Evolutionary conservation across 345 rosid species (phyloP).

Genomic region (Clarkia xantiana): DNA sequence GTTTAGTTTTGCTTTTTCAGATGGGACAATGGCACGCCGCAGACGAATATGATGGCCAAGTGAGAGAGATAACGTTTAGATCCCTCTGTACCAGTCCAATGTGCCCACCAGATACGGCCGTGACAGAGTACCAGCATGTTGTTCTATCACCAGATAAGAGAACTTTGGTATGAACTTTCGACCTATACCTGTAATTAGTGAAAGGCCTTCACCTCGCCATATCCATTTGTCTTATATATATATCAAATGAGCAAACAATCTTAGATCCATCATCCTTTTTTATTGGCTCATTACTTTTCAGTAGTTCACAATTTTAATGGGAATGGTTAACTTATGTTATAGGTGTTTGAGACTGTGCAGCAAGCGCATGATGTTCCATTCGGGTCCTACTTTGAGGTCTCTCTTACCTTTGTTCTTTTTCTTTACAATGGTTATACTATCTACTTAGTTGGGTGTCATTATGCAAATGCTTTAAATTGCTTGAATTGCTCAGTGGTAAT

Average conservation of each 20-base stretch:
- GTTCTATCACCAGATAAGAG: conserved; percentile 71
- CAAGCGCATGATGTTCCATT: conserved; percentile 97
- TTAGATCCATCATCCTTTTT: too few species aligned
- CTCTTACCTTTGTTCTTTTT: background rate
- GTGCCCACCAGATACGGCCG: conserved; percentile 98
- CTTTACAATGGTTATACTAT: too few species aligned
- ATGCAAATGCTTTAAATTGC: too few species aligned
- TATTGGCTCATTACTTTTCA: background rate
- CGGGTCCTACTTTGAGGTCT: conserved; percentile 89
- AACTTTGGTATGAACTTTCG: conserved; percentile 33
- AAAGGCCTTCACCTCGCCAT: background rate
- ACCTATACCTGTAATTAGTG: conserved; percentile 1
- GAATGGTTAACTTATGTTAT: conserved; percentile 5
- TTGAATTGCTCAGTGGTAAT: too few species aligned
- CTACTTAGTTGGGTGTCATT: too few species aligned
- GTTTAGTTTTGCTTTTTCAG: conserved; percentile 16
- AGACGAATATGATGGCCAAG: conserved; percentile 93
- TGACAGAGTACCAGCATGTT: conserved; percentile 88
- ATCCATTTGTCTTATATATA: background rate
- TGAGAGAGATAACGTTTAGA: conserved; percentile 83
- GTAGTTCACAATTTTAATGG: background rate
- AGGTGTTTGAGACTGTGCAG: conserved; percentile 96
- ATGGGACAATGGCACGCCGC: conserved; percentile 90
- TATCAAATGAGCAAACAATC: too few species aligned
- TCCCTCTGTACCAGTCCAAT: conserved; percentile 78